Evolutionary conservation across 306 rosid species (phyloP).

Genomic region (Datisca glomerata): DNA sequence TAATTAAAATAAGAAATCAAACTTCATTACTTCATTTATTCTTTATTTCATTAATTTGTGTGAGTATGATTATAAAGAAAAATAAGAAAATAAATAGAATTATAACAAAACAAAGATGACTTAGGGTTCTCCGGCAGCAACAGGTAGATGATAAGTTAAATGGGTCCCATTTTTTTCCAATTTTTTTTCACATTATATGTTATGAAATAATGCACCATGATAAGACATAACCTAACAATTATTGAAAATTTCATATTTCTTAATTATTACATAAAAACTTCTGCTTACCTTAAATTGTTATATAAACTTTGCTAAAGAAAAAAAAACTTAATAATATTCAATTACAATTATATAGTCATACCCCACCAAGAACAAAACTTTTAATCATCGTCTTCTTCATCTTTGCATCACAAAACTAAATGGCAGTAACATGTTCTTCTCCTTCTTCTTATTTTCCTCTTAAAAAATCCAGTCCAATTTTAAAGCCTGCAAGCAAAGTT

Average conservation of each 20-base stretch:
- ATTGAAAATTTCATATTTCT: neutral
- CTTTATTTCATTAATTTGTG: too few relatives aligned
- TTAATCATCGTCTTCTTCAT: constrained; percentile 9
- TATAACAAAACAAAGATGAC: too few relatives aligned
- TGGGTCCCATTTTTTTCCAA: neutral
- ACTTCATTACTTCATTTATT: too few relatives aligned
- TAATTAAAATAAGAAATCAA: too few relatives aligned
- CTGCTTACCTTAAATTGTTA: too few relatives aligned
- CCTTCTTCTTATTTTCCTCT: constrained; percentile 29
- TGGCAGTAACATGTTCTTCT: constrained; percentile 43
- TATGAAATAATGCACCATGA: neutral
- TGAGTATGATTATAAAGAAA: too few relatives aligned
- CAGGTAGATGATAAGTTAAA: neutral
- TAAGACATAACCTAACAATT: neutral
- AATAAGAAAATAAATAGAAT: too few relatives aligned
- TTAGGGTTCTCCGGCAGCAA: neutral
- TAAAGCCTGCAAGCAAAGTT: constrained; percentile 27
- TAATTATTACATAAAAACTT: neutral
- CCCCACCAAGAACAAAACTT: constrained; percentile 1
- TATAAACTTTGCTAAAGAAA: too few relatives aligned
- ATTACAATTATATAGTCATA: neutral
- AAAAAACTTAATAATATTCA: neutral
- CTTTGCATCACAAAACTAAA: constrained; percentile 21
- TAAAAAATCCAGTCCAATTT: constrained; percentile 33
- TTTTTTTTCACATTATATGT: neutral